Base-by-base conservation (phyloP, 805 yeast species). In the Cyberlindnera xishuangbannaensis region DNA sequence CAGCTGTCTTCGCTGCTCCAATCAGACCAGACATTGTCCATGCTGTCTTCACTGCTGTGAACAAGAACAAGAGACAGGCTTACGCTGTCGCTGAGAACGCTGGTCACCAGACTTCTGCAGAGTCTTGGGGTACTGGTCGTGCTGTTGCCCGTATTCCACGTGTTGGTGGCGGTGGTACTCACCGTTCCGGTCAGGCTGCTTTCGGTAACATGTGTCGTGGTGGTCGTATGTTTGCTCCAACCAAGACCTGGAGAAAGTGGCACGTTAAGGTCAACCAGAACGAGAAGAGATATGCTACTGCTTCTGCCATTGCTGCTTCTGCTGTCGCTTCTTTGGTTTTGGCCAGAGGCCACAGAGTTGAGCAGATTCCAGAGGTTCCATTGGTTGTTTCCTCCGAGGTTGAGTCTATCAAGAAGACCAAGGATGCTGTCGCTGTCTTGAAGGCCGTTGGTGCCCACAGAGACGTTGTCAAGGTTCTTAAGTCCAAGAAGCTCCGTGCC, bases 181-280 rank as follows among this genome's bases (percentile, higher is more conserved):
- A 87, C 94, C 88, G 98, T 76, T 77, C 97, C 53, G 98, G 98
- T 71, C 98, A 92, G 76, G 98, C 87, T 71, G 98, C 98, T 68
- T 92, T 92, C 81, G 98, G 98, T 83, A 92, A 92, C 92, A 92
- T 92, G 98, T 92, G 98, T 81, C 90, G 98, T 75, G 97, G 97
- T 71, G 98, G 98, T 78, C 95, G 98, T 76, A 92, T 92, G 97
- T 92, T 92, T 66, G 97, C 98, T 72, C 98, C 98, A 71, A 92
- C 98, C 73, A 92, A 92, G 82, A 88, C 95, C 73, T 92, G 98
- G 98, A 87, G 98, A 84, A 90, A 81, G 77, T 92, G 98, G 98
- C 95, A 92, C 87, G 95, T 92, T 64, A 92, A 88, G 83, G 95
- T 92, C 65, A 92, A 92, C 95, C 96, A 87, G 73, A 90, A 90